phyloP scores from a whole-genome alignment of 305 asterid genomes.

The Caryopteris hybrid region DNA sequence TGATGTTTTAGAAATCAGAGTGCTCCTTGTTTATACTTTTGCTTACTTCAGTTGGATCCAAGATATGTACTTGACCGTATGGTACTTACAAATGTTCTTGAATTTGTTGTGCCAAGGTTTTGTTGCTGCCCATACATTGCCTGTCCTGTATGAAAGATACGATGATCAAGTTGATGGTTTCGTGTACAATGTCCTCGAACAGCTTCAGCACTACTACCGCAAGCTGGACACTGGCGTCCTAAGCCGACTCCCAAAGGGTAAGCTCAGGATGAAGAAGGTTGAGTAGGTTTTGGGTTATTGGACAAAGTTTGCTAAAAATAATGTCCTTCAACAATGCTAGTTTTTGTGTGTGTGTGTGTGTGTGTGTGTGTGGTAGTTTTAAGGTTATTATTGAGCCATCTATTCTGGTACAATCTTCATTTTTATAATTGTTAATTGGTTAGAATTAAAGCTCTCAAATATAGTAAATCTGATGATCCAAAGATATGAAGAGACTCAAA shows the following conservation, averaged over 20 bases:
- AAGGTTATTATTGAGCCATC: too few relatives aligned
- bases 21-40: too few relatives aligned
- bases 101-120: constrained; percentile 37
- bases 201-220: constrained; percentile 50
- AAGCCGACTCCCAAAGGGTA: constrained; percentile 45
- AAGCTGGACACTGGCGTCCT: constrained; percentile 66
- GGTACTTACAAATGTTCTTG: background rate
- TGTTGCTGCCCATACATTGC: constrained; percentile 79
- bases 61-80: too few relatives aligned
- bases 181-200: constrained; percentile 35
- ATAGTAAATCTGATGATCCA: background rate
- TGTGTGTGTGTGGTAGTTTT: too few relatives aligned
- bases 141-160: constrained; percentile 66
- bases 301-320: too few relatives aligned
- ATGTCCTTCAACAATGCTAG: too few relatives aligned
- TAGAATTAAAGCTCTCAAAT: background rate
- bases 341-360: too few relatives aligned
- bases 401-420: too few relatives aligned
- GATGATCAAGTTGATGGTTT: constrained; percentile 68
- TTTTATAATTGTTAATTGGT: too few relatives aligned
- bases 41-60: too few relatives aligned
- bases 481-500: background rate
- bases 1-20: too few relatives aligned
- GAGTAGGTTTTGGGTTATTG: constrained; percentile 30
- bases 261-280: constrained; percentile 38